Evolutionary conservation across 2,329 filamentous ascomycete genomes (phyloP), one percentile per base, ranked within the genome.

Genomic region (Metarhizium guizhouense): DNA sequence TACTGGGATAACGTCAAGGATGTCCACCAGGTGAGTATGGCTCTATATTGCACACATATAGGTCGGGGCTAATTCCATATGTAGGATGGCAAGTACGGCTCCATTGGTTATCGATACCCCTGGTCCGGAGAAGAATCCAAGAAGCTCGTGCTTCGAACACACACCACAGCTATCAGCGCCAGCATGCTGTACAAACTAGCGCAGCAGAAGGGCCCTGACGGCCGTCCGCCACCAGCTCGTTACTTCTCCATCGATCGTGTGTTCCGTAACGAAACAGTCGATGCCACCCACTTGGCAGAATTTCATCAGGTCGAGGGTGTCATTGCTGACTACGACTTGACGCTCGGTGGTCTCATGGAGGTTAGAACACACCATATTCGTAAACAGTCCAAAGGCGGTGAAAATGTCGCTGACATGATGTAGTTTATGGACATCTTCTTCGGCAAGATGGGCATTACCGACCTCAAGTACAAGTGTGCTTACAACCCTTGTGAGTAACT

Each of bases 231-330:
- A 16, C 80, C 83, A 40, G 91, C 90, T n/a, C 86, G 92, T 59
- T 97, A 96, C 78, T 99, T 99, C 79, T 96, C 90, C 59, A 99
- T 99, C 69, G 94, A 99, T 74, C 85, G 94, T 54, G 94, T 99
- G 58, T 99, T 99, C 86, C 85, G 90, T 62, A 99, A 99, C 72
- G 94, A 99, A 74, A 90, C 90, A 3, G 92, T 99, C 57, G 94
- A 99, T 67, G 92, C 92, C 14, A 99, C 94, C 8, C 94, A 99
- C 78, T 74, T 99, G 67, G 92, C 91, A 43, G 94, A 99, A 73
- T 99, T 99, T 80, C 94, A 99, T 75, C 94, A 99, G 70, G 90
- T 97, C 38, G 94, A 99, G 74, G 94, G 94, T 72, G 93, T 99
- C 52, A 97, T 99, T 74, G 94, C 94, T 30, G 94, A 99, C 74